These are phyloP conservation scores for Anisodus tanguticus DNA, from an alignment of 257 asterid species.

Conservation along the genomic window DNA sequence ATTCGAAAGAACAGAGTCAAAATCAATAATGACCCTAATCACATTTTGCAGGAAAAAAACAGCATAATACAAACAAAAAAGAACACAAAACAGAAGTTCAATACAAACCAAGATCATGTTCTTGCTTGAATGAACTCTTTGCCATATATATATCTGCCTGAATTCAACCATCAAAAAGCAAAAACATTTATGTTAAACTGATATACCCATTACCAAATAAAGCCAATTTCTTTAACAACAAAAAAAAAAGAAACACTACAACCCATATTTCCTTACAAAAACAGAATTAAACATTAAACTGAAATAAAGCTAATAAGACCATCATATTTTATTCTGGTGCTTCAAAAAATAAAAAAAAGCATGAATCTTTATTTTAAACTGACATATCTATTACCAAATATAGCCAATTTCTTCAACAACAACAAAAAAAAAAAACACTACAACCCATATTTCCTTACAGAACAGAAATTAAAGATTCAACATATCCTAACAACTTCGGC, in stretches of 20 bases:
- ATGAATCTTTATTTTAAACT: neutral
- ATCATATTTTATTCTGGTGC: neutral
- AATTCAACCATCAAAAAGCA: neutral
- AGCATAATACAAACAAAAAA: neutral
- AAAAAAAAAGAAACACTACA: neutral
- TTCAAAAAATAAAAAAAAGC: neutral
- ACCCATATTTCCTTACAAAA: neutral
- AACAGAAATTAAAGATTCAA: neutral
- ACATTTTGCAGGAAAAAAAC: neutral
- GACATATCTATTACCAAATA: neutral
- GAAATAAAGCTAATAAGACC: conserved; percentile 4
- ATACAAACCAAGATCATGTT: conserved; percentile 40
- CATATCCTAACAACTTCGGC: too few relatives aligned
- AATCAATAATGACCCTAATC: neutral
- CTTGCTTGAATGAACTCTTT: conserved; percentile 44
- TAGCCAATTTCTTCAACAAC: too few relatives aligned
- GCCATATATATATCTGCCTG: conserved; percentile 38
- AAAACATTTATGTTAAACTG: neutral
- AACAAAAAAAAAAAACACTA: too few relatives aligned
- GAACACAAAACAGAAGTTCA: neutral
- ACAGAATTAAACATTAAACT: neutral
- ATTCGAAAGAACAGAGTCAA: neutral
- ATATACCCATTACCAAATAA: neutral
- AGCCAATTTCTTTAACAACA: neutral
- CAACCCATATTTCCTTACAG: too few relatives aligned